Conservation (phyloP, 2,329 filamentous ascomycete genomes). For the Stromatinia cepivora region DNA sequence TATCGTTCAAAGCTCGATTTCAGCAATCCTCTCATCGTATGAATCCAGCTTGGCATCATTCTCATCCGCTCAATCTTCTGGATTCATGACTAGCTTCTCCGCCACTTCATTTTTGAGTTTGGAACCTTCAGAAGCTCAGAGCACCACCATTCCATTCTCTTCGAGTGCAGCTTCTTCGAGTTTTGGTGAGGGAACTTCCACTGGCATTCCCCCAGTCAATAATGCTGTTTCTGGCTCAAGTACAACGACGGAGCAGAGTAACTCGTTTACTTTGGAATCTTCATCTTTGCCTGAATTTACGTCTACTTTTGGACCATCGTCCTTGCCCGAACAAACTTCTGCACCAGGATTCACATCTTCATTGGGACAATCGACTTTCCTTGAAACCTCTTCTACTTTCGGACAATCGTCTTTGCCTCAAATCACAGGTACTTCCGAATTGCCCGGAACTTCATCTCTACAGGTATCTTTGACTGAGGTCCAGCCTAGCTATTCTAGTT, state of each 20-base stretch:
- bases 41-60: constrained; percentile 10
- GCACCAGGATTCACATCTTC: not conserved
- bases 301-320: not conserved
- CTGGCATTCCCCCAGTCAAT: not conserved
- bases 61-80: constrained; percentile 3
- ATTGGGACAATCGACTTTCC: not conserved
- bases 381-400: not conserved
- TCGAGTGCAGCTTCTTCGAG: not conserved
- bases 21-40: not conserved
- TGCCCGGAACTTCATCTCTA: not conserved
- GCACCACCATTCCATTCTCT: not conserved
- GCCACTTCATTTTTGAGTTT: not conserved
- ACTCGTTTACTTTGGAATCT: not conserved
- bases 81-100: not conserved
- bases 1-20: not conserved
- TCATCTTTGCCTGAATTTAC: not conserved
- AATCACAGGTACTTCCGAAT: not conserved
- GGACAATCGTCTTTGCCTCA: not conserved
- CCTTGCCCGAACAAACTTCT: not conserved
- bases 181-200: not conserved
- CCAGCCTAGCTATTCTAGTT: not conserved
- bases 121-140: not conserved
- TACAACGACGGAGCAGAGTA: not conserved
- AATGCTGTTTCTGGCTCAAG: not conserved
- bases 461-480: not conserved